A percentile compares a stretch with the other conserved stretches of the same genome.
These are phyloP conservation scores for Boletus sp. DNA, from an alignment of 1,284 basidiomycete species.

Conservation along the genomic window DNA sequence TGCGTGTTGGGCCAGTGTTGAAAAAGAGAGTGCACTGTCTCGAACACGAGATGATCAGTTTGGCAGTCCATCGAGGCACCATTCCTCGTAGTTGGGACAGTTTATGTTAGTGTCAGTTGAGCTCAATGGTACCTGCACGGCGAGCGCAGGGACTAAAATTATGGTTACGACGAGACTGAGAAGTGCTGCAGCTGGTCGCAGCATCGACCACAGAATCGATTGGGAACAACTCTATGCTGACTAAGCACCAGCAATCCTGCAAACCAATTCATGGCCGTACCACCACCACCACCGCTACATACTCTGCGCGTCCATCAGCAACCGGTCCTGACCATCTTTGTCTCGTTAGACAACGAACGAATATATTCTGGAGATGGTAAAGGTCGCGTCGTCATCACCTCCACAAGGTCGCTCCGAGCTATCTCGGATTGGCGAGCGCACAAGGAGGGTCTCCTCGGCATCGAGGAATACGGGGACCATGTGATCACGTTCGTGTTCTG, in stretches of 20 bases:
- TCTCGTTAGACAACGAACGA: constrained; percentile 68
- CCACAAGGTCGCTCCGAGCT: constrained; percentile 67
- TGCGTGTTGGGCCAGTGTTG: constrained; percentile 49
- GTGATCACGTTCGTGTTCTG: constrained; percentile 65
- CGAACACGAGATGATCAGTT: constrained; percentile 16
- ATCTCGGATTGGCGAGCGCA: constrained; percentile 77
- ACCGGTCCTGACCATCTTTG: constrained; percentile 52
- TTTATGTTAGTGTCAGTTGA: too few relatives aligned
- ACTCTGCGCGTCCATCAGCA: constrained; percentile 70
- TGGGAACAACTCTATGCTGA: too few relatives aligned
- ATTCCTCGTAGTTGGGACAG: too few relatives aligned
- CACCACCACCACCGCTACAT: constrained; percentile 56
- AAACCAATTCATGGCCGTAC: constrained; percentile 9
- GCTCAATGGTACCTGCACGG: too few relatives aligned
- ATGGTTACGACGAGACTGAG: too few relatives aligned
- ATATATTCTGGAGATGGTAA: constrained; percentile 79
- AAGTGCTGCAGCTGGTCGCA: too few relatives aligned
- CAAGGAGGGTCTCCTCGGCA: constrained; percentile 65
- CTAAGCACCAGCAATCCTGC: too few relatives aligned
- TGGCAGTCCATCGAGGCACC: too few relatives aligned
- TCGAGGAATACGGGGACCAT: constrained; percentile 64
- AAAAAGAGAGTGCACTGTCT: constrained; percentile 27
- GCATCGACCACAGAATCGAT: too few relatives aligned
- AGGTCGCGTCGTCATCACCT: constrained; percentile 69
- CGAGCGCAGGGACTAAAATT: too few relatives aligned